Evolutionary conservation across 176 grass and related monocot genomes (phyloP).

Genomic region (Carex kokanica): DNA sequence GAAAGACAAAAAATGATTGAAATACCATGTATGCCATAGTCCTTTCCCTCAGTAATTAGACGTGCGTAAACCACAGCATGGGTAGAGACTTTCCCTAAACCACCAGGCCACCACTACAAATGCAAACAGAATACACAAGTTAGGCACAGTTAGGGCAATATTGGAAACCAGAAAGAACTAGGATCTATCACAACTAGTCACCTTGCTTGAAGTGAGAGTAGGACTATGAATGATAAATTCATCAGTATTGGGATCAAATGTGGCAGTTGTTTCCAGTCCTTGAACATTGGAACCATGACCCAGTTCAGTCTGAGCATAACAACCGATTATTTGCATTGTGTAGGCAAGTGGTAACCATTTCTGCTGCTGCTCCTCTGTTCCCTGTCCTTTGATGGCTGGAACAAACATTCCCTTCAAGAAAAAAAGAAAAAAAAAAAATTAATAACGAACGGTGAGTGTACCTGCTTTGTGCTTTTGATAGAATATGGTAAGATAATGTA

Average conservation of each 20-base stretch:
- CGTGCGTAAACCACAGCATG: slow-evolving; percentile 92
- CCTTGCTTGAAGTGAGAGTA: slow-evolving; percentile 95
- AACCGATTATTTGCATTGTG: slow-evolving; percentile 93
- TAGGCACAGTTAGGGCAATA: background rate
- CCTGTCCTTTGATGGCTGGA: slow-evolving; percentile 97
- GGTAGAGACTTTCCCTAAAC: slow-evolving; percentile 90
- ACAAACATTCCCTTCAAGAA: slow-evolving; percentile 90
- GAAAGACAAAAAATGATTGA: background rate
- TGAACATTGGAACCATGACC: slow-evolving; percentile 98
- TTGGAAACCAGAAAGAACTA: background rate
- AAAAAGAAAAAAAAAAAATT: background rate
- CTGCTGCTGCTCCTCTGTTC: slow-evolving; percentile 84
- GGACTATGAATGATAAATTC: slow-evolving; percentile 97
- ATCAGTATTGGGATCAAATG: slow-evolving; percentile 74
- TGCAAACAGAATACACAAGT: slow-evolving; percentile 13
- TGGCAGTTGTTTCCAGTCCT: slow-evolving; percentile 98
- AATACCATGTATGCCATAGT: slow-evolving; percentile 88
- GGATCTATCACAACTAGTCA: slow-evolving; percentile 29
- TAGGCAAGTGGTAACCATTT: slow-evolving; percentile 91
- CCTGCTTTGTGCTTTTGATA: background rate
- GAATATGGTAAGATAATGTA: background rate
- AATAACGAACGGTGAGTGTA: slow-evolving; percentile 19
- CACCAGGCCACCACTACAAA: slow-evolving; percentile 98
- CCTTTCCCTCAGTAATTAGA: slow-evolving; percentile 83
- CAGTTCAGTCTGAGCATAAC: slow-evolving; percentile 99